phyloP scores from a whole-genome alignment of 1,139 yeast genomes.

The Pichia sp. region DNA sequence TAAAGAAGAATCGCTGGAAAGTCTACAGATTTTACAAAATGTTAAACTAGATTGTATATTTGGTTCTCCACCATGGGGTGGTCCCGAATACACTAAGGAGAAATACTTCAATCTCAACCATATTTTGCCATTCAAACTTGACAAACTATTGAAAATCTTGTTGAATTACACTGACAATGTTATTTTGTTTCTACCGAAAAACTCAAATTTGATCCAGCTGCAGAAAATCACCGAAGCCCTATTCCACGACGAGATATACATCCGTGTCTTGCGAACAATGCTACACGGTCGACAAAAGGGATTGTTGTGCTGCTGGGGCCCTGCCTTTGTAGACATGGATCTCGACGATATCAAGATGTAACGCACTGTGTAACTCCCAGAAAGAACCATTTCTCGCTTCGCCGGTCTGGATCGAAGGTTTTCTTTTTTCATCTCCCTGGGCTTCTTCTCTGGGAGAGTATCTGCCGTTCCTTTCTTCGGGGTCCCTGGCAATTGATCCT shows the following conservation, averaged over 20 bases:
- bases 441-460: background rate
- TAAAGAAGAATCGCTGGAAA: constrained; percentile 19
- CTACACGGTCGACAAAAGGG: constrained; percentile 46
- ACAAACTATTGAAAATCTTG: constrained; percentile 40
- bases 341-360: constrained; percentile 4
- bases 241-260: constrained; percentile 40
- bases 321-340: constrained; percentile 21
- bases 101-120: constrained; percentile 51
- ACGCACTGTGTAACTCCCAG: background rate
- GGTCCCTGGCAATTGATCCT: too few relatives aligned
- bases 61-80: constrained; percentile 98
- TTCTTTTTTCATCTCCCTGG: background rate
- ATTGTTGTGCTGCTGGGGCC: constrained; percentile 56
- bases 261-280: constrained; percentile 45
- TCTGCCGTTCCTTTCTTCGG: too few relatives aligned
- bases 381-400: too few relatives aligned
- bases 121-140: constrained; percentile 47
- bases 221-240: constrained; percentile 40
- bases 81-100: constrained; percentile 54
- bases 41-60: constrained; percentile 60
- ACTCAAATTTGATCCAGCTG: constrained; percentile 55
- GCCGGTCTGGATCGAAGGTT: background rate
- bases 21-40: constrained; percentile 15
- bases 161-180: constrained; percentile 44
- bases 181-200: constrained; percentile 72